Conservation (phyloP, 2,329 filamentous ascomycete genomes). For the Basipetospora chlamydospora region DNA sequence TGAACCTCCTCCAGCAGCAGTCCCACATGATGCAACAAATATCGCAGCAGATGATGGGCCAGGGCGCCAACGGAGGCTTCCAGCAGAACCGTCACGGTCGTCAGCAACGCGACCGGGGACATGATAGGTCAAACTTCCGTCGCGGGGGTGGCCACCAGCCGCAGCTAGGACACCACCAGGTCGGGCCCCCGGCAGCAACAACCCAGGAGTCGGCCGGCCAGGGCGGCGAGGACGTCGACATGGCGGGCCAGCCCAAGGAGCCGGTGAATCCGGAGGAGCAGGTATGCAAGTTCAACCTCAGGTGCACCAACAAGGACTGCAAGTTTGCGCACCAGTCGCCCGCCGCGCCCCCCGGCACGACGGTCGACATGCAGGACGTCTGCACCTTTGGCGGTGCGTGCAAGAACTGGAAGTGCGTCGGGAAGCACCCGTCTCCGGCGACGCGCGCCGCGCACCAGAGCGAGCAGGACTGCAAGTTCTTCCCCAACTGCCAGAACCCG, state of each 20-base stretch:
- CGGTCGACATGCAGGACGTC: conserved; percentile 63
- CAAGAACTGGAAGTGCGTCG: conserved; percentile 91
- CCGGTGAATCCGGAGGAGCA: conserved; percentile 46
- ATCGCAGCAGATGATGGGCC: conserved; percentile 46
- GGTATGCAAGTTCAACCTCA: conserved; percentile 79
- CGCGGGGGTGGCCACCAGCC: conserved; percentile 30
- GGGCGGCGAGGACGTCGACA: conserved; percentile 47
- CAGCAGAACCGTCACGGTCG: conserved; percentile 23
- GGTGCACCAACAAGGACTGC: conserved; percentile 80
- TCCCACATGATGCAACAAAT: conserved; percentile 73
- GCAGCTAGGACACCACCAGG: conserved; percentile 14
- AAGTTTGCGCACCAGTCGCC: conserved; percentile 91
- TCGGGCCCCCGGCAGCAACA: conserved; percentile 14
- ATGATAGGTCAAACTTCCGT: conserved; percentile 40
- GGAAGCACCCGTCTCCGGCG: conserved; percentile 82
- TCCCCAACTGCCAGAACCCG: conserved; percentile 78
- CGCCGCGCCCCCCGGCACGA: conserved; percentile 61
- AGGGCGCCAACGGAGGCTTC: conserved; percentile 29
- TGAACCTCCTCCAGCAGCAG: conserved; percentile 75
- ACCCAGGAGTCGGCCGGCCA: conserved; percentile 20
- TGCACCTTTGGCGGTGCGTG: conserved; percentile 83
- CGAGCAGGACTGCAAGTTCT: conserved; percentile 82
- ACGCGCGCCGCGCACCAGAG: conserved; percentile 63
- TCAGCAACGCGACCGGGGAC: conserved; percentile 41
- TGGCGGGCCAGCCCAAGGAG: conserved; percentile 37